Evolutionary conservation across 1,139 yeast genomes (phyloP), one percentile per base, ranked within the genome.

Genomic region (Suhomyces maxii): DNA sequence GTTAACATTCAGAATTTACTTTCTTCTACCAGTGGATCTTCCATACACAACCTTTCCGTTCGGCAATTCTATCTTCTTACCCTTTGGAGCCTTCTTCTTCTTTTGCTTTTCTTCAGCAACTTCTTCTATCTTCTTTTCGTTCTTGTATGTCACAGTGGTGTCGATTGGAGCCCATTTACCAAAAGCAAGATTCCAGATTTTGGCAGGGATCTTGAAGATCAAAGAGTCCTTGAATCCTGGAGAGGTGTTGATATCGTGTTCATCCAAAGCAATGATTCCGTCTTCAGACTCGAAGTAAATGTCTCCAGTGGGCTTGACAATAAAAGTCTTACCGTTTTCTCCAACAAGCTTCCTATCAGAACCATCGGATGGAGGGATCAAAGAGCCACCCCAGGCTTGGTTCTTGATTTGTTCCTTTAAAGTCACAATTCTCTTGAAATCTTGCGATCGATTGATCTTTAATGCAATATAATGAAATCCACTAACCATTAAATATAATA

Each of bases 301-400:
- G 2, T 71, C 66, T n/a, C 95, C 96, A 47, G 81, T 83, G 23
- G 84, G 76, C 50, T 83, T 79, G 3, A 90, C 86, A 38, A 81
- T 55, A 54, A 90, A 84, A 35, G 75, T 71, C 59, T 80, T 83
- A 2, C 87, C 89, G 41, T 59, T 61, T 12, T 69, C 71, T 45
- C 69, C 66, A 34, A 45, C 49, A 5, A 79, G 61, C 48, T 64
- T 71, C 36, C 79, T 59, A 46, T 76, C 79, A 1, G 73, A 65
- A 1, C 80, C 80, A 54, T 76, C 80, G 12, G 62, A 51, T 2
- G 78, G 78, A n/a, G 80, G 79, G 1, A 73, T 48, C 32, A 69
- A 50, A 0, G 82, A 79, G n/a, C 74, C 74, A 11, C 80, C 76
- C 81, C 87, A 82, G 8, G 91, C 95, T 49, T 73, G 79, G 3